Conservation (phyloP, 306 rosid genomes). For the Hippophae tibetana region DNA sequence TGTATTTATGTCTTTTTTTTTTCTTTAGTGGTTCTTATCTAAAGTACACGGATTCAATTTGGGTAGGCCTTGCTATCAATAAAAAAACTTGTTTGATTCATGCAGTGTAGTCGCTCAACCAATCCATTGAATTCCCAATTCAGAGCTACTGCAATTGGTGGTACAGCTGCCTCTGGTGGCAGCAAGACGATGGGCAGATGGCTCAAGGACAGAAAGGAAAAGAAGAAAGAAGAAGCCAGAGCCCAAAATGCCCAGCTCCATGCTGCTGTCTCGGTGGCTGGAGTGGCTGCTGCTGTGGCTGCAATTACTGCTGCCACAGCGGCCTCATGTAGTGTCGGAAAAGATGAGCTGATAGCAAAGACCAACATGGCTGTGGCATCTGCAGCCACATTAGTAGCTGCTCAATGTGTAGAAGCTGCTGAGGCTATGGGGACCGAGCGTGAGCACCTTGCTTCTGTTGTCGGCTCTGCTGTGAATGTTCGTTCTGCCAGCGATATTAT, state of each 20-base stretch:
- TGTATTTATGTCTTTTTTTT: no score
- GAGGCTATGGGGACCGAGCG: conserved; percentile 90
- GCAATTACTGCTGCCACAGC: conserved; percentile 84
- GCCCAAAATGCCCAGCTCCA: conserved; percentile 86
- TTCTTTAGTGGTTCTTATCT: no score
- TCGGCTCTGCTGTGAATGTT: conserved; percentile 84
- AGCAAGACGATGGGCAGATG: conserved; percentile 90
- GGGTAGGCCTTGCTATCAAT: no score
- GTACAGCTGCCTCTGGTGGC: conserved; percentile 18
- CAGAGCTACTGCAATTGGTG: conserved; percentile 24
- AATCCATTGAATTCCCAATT: conserved; percentile 26
- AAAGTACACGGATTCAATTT: no score
- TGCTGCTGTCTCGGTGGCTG: conserved; percentile 81
- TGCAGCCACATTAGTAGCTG: conserved; percentile 85
- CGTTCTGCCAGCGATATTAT: conserved; percentile 79
- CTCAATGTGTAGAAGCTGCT: conserved; percentile 91
- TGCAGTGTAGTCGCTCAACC: conserved; percentile 50
- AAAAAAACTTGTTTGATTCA: not conserved
- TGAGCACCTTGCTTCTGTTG: conserved; percentile 69
- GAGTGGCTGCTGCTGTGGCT: conserved; percentile 78
- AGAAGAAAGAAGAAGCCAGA: conserved; percentile 80
- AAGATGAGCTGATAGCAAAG: conserved; percentile 59
- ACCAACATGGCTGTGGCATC: conserved; percentile 88
- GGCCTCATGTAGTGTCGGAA: conserved; percentile 32
- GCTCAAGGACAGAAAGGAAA: conserved; percentile 88